phyloP scores from a whole-genome alignment of 257 asterid species.

The Ajuga chamaepitys region DNA sequence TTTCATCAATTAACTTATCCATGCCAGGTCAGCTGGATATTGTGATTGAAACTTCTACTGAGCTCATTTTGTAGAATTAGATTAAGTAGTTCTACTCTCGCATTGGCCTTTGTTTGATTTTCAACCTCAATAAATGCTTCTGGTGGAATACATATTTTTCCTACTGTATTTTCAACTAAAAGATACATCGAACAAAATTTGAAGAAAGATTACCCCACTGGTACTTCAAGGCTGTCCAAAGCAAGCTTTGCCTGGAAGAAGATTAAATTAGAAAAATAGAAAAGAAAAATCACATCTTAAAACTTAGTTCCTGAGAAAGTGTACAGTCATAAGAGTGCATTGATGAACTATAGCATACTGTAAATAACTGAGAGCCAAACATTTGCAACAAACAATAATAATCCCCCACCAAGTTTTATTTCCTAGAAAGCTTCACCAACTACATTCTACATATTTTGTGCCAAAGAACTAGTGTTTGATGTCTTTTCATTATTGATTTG shows the following conservation, averaged over 20 bases:
- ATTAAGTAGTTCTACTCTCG: neutral
- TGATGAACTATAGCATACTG: neutral
- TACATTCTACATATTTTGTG: neutral
- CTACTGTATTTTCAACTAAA: neutral
- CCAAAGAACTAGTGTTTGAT: neutral
- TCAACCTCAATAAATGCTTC: neutral
- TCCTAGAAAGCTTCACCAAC: neutral
- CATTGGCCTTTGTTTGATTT: neutral
- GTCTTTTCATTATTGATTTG: neutral
- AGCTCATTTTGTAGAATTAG: neutral
- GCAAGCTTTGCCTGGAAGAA: conserved; percentile 70
- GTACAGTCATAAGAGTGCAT: neutral
- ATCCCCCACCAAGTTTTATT: neutral
- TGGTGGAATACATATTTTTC: neutral
- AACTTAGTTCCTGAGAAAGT: too few species aligned
- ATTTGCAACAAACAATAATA: neutral
- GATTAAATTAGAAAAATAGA: too few species aligned
- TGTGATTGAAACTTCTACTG: neutral
- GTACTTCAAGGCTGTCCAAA: conserved; percentile 71
- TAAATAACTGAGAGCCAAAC: neutral
- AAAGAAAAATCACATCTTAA: too few species aligned
- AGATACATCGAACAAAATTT: neutral
- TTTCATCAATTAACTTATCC: conserved; percentile 9
- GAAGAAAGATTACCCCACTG: conserved; percentile 57
- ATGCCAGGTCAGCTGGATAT: neutral